Percentiles rank a stretch among this genome's conserved stretches.
Evolutionary conservation across 257 asterid genomes (phyloP).

Genomic region (Nicotiana benthamiana): DNA sequence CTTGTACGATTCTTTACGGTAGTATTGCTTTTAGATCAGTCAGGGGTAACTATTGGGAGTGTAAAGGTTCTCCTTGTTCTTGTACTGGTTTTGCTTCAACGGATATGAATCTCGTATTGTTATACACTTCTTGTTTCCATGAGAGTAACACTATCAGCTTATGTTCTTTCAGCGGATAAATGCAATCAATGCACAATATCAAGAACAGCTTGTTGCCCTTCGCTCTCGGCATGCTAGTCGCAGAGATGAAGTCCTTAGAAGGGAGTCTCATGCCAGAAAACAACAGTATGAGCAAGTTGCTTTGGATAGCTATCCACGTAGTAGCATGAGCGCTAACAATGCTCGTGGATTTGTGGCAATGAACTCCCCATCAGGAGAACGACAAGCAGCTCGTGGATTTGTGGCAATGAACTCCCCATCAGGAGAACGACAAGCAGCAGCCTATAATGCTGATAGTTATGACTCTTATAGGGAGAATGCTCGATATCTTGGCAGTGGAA

Average conservation of each 20-base stretch:
- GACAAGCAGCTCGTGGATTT: neutral
- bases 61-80: neutral
- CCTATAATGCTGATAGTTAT: slow-evolving; percentile 41
- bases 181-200: slow-evolving; percentile 47
- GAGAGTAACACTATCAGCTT: slow-evolving; percentile 2
- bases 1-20: neutral
- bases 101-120: neutral
- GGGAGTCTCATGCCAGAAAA: slow-evolving; percentile 60
- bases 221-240: slow-evolving; percentile 51
- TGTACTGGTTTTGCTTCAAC: neutral
- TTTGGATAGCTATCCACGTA: slow-evolving; percentile 40
- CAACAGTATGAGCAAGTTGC: slow-evolving; percentile 58
- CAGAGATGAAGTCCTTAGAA: slow-evolving; percentile 55
- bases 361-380: neutral
- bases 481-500: slow-evolving; percentile 37
- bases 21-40: neutral
- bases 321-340: slow-evolving; percentile 28
- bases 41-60: neutral
- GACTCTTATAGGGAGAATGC: slow-evolving; percentile 49
- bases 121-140: neutral
- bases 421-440: slow-evolving; percentile 39
- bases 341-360: slow-evolving; percentile 38
- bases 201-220: slow-evolving; percentile 58
- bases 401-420: slow-evolving; percentile 19
- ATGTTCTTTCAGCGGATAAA: slow-evolving; percentile 44